Base-by-base conservation (phyloP, 75 land plant genomes). In the Selaginella tamariscina region DNA sequence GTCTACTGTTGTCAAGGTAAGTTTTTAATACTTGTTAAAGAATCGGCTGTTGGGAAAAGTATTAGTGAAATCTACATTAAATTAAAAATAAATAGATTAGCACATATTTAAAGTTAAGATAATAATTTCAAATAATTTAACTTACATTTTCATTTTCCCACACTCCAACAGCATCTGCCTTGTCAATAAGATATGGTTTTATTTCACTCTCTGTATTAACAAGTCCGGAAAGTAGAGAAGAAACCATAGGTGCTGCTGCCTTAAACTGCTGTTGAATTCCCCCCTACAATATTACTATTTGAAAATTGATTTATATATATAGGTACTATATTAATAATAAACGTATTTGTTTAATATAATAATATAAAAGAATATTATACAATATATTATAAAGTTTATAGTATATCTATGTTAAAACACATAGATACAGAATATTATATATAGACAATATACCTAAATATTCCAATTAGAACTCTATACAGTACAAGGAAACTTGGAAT, bases 181-280 rank as follows among this genome's bases (percentile, higher is more conserved):
- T 74, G 32, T 79, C 81, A 29, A 79, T 67, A 33, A 79, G 66
- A 33, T 79, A 79, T 24, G 28, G 44, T 11, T 64, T 66, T 49
- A 55, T 32, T 23, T 57, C 32, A 29, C 31, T 33, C 30, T 71
- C 71, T 30, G 23, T 69, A 32, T 77, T 67, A 23, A 68, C 24
- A 31, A 79, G 70, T 0, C 81, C 80, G 27, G 44, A 49, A 2
- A 79, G 70, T 24, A 79, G 56, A 31, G 80, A 72, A 32, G 74
- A 76, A 18, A 79, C 79, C 20, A 79, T 62, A 56, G 81, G 81
- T 39, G 74, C 70, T 26, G 70, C 81, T 27, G 81, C 79, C 56
- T 79, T 79, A 55, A 71, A 79, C 33, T 76, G 79, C 64, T 77
- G 79, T 49, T 79, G 68, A 54, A 79, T 79, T 21, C 81, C 81